Base-by-base conservation (phyloP, 345 rosid genomes). In the Bruguiera parviflora region DNA sequence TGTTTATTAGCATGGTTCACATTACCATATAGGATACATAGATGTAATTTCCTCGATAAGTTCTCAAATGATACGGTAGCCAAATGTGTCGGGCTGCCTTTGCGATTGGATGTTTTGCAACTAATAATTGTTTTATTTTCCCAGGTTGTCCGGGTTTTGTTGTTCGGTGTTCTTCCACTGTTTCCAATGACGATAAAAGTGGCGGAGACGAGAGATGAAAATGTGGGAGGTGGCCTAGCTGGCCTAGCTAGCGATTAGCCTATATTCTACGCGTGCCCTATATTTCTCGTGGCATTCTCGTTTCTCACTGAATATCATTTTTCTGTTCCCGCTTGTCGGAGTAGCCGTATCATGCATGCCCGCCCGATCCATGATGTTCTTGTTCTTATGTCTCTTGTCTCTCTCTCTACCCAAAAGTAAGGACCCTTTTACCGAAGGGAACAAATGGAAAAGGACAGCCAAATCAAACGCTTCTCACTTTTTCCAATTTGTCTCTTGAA, bases 211-310 rank as follows among this genome's bases (percentile, higher is more conserved):
- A 65, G 69, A 65, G 65, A 47, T 66, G 29, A 7, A 33, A 33
- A 33, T 7, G 9, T 7, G 2, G 37, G 37, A 33, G 37, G 8
- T 33, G 37, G 37, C 37, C 37, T 33, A 33, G 39, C 66, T 20
- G 58, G 51, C 15, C 20, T 62, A 49, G 51, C 15, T 13, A 27
- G 10, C 52, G 75, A 74, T 61, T 57, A 61, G 74, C 84, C 81
- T 83, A 52, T 60, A 65, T 85, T 80, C 75, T 80, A 78, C 83
- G 87, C 86, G 76, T 80, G 80, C 69, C 81, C 64, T 71, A 18
- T 51, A 37, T 66, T 71, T 61, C 70, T 28, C n/a, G 16, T n/a
- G 66, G 79, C 76, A 47, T 60, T 24, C 75, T 64, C 68, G 55
- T 70, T 77, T 71, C 78, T 59, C 75, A 33, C 69, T 78, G 53